Conservation (phyloP, 495 filamentous ascomycete genomes). For the Aspergillus kassunensis region DNA sequence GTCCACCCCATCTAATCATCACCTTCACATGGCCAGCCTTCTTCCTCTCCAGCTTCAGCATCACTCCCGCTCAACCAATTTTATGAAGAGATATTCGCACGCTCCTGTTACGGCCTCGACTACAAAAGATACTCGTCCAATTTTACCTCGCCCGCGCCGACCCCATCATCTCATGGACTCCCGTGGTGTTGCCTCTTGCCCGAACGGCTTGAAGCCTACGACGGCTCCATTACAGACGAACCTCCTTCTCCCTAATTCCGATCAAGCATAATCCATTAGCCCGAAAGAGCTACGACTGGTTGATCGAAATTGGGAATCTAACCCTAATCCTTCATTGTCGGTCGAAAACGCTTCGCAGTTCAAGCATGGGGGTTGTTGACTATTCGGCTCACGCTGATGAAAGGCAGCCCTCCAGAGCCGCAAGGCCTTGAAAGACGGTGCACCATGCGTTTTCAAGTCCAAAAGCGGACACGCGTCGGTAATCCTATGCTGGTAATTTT, state of each 20-base stretch:
- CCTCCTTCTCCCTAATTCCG: slow-evolving; percentile 27
- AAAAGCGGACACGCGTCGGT: slow-evolving; percentile 39
- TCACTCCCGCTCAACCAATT: slow-evolving; percentile 23
- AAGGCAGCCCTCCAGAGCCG: slow-evolving; percentile 42
- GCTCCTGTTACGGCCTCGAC: slow-evolving; percentile 9
- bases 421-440: slow-evolving; percentile 37
- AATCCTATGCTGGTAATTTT: slow-evolving; percentile 38
- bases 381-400: slow-evolving; percentile 31
- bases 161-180: slow-evolving; percentile 16
- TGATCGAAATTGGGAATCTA: slow-evolving; percentile 32
- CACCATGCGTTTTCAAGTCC: slow-evolving; percentile 39
- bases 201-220: background rate
- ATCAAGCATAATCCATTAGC: slow-evolving; percentile 16
- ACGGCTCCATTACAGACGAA: slow-evolving; percentile 32
- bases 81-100: background rate
- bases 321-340: slow-evolving; percentile 37
- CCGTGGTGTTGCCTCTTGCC: slow-evolving; percentile 28
- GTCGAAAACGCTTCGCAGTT: slow-evolving; percentile 39
- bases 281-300: slow-evolving; percentile 12
- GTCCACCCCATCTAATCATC: background rate
- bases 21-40: slow-evolving; percentile 5
- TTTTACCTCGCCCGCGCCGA: slow-evolving; percentile 16
- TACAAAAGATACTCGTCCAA: slow-evolving; percentile 8
- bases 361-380: slow-evolving; percentile 35
- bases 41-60: slow-evolving; percentile 20